Conservation (phyloP, 169 alveolate genomes). For the Plasmodium knowlesi region DNA sequence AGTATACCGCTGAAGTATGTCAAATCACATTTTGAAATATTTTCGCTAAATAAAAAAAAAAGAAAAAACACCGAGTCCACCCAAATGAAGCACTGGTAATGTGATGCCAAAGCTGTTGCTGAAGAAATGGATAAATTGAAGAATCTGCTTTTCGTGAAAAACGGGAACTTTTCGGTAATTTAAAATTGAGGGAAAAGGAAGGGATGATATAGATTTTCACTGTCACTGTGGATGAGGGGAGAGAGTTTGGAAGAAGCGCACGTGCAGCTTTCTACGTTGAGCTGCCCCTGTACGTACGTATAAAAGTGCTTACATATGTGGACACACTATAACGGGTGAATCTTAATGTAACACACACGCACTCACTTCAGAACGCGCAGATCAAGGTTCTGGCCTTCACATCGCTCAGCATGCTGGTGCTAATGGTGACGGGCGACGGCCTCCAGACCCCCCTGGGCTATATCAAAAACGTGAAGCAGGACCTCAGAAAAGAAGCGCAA, state of each 20-base stretch:
- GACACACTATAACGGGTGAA: neutral
- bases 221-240: neutral
- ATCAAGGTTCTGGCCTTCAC: slow-evolving; percentile 56
- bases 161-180: slow-evolving; percentile 72
- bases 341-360: neutral
- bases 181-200: neutral
- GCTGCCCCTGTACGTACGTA: neutral
- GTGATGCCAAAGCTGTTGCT: neutral
- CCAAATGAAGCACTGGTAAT: neutral
- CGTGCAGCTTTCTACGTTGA: neutral
- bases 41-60: neutral
- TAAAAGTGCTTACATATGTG: neutral
- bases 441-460: slow-evolving; percentile 67
- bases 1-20: neutral
- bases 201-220: neutral
- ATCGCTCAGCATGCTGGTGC: slow-evolving; percentile 51
- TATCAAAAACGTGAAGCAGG: slow-evolving; percentile 28
- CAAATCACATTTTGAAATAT: neutral
- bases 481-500: slow-evolving; percentile 28
- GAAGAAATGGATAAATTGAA: slow-evolving; percentile 56
- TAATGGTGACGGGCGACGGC: slow-evolving; percentile 72
- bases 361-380: slow-evolving; percentile 29
- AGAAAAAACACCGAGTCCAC: neutral
- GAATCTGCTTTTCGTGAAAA: slow-evolving; percentile 50
- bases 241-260: neutral